These are phyloP conservation scores for Boletus tylopilopsis DNA, from an alignment of 768 basidiomycete species.

Conservation along the genomic window DNA sequence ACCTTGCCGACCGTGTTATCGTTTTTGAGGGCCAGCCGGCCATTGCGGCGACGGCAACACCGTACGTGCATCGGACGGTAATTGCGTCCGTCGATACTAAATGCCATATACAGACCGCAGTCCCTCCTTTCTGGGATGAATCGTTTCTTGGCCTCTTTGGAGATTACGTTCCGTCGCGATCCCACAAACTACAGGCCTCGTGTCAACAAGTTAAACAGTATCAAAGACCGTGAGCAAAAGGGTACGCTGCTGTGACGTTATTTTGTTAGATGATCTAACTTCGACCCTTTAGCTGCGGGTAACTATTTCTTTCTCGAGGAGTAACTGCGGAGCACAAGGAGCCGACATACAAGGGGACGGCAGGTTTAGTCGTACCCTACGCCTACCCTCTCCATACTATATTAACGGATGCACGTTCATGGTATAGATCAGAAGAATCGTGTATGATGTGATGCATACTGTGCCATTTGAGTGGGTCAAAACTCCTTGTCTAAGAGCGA, in stretches of 20 bases:
- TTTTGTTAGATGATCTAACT: conserved; percentile 5
- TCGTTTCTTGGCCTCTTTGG: conserved; percentile 89
- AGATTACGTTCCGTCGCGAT: conserved; percentile 98
- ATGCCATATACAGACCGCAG: conserved; percentile 62
- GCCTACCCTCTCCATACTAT: not conserved
- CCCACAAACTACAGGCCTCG: conserved; percentile 91
- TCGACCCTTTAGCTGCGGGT: conserved; percentile 51
- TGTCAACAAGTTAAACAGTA: conserved; percentile 80
- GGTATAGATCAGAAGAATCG: conserved; percentile 7
- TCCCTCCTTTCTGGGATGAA: conserved; percentile 97
- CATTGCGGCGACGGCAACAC: conserved; percentile 82
- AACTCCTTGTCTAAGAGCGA: not conserved
- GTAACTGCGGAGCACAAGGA: conserved; percentile 29
- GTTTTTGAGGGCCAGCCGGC: conserved; percentile 90
- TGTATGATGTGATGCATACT: conserved; percentile 9
- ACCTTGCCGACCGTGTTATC: conserved; percentile 96
- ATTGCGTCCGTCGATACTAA: not conserved
- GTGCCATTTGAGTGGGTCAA: conserved; percentile 9
- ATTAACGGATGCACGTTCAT: conserved; percentile 8
- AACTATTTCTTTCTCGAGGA: conserved; percentile 95
- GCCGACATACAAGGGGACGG: not conserved
- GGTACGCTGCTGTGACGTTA: conserved; percentile 37
- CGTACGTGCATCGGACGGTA: conserved; percentile 48
- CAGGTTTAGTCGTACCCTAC: conserved; percentile 13
- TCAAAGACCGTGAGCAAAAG: conserved; percentile 90